Conservation (phyloP, 139 green algal genomes). For the Nannochloris sp. region DNA sequence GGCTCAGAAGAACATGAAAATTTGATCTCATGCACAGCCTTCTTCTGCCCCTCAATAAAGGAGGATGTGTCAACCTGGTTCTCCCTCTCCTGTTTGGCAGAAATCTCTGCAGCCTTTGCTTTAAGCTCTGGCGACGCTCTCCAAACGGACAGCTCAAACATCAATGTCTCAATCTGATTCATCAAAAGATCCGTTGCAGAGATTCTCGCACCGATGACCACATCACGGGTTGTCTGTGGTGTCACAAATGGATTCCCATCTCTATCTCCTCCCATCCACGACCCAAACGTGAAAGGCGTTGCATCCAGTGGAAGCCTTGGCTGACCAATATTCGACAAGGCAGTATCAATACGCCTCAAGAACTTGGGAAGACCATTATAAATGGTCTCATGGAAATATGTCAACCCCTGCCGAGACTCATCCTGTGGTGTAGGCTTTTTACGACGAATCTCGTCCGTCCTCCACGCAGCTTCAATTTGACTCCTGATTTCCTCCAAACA, state of each 20-base stretch:
- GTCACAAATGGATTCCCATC: slow-evolving; percentile 95
- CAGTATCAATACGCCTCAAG: slow-evolving; percentile 75
- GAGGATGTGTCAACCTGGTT: slow-evolving; percentile 19
- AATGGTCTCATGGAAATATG: slow-evolving; percentile 89
- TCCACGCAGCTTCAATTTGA: slow-evolving; percentile 74
- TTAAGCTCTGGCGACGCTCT: slow-evolving; percentile 58
- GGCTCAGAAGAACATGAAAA: slow-evolving; percentile 71
- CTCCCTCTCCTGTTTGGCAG: slow-evolving; percentile 29
- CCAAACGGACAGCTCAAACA: slow-evolving; percentile 94
- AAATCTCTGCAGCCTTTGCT: slow-evolving; percentile 17
- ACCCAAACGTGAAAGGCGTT: slow-evolving; percentile 62
- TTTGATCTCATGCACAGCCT: slow-evolving; percentile 43
- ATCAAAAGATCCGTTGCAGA: slow-evolving; percentile 50
- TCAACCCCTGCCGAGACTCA: slow-evolving; percentile 87
- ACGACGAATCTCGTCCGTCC: slow-evolving; percentile 93
- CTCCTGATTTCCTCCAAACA: slow-evolving; percentile 59
- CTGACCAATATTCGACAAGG: slow-evolving; percentile 75
- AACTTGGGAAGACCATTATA: slow-evolving; percentile 60
- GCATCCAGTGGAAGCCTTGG: slow-evolving; percentile 67
- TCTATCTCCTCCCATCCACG: slow-evolving; percentile 92
- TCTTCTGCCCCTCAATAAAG: slow-evolving; percentile 65
- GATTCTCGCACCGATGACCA: slow-evolving; percentile 74
- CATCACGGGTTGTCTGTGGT: slow-evolving; percentile 74
- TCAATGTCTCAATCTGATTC: slow-evolving; percentile 61
- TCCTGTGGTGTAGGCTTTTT: slow-evolving; percentile 84